Evolutionary conservation across 495 filamentous ascomycete species (phyloP).

Genomic region (Beverwykella pulmonaria): DNA sequence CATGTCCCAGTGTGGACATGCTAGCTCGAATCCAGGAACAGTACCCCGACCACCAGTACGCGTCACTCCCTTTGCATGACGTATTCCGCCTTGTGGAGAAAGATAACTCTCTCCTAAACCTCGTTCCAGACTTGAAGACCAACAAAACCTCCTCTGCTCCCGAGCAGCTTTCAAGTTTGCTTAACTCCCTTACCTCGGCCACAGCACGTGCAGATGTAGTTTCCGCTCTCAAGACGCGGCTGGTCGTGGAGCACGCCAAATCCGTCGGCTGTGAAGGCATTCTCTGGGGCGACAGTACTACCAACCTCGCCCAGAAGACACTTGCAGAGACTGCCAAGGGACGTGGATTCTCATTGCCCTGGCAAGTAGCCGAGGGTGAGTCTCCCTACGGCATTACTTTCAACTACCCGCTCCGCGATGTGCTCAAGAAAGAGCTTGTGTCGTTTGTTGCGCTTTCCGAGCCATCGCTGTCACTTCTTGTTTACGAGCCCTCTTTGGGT

Average conservation of each 20-base stretch:
- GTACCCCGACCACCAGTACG: slow-evolving; percentile 65
- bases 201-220: slow-evolving; percentile 78
- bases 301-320: slow-evolving; percentile 80
- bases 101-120: slow-evolving; percentile 20
- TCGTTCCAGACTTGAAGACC: slow-evolving; percentile 20
- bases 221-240: slow-evolving; percentile 65
- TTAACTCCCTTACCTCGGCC: slow-evolving; percentile 64
- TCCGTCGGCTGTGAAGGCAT: slow-evolving; percentile 64
- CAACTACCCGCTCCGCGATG: slow-evolving; percentile 77
- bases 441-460: slow-evolving; percentile 58
- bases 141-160: background rate
- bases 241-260: slow-evolving; percentile 68
- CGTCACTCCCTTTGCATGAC: slow-evolving; percentile 58
- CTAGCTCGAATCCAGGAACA: slow-evolving; percentile 43
- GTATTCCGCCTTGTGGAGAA: slow-evolving; percentile 8
- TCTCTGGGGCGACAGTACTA: slow-evolving; percentile 84
- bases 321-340: slow-evolving; percentile 89
- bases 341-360: slow-evolving; percentile 77
- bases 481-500: background rate
- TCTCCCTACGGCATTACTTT: slow-evolving; percentile 62
- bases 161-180: slow-evolving; percentile 53
- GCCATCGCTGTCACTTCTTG: slow-evolving; percentile 56
- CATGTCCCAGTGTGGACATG: background rate
- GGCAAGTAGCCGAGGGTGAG: slow-evolving; percentile 74
- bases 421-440: slow-evolving; percentile 76